Evolutionary conservation across 371 early-diverging fungal species (phyloP).

Genomic region (Chytridium lagenaria): DNA sequence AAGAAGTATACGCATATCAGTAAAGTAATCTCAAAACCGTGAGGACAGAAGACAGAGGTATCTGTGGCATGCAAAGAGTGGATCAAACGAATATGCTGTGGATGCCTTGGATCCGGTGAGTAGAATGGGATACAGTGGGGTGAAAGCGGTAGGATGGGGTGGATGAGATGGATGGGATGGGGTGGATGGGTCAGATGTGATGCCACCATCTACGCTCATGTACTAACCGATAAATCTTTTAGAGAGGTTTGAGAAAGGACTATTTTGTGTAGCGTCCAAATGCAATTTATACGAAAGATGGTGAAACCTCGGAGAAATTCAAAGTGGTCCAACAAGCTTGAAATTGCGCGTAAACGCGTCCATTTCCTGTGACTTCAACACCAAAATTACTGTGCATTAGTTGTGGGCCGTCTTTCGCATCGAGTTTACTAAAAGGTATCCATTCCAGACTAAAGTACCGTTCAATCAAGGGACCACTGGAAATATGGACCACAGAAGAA

Average conservation of each 20-base stretch:
- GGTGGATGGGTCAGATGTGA: background rate
- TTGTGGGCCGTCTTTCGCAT: too few relatives aligned
- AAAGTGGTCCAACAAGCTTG: too few relatives aligned
- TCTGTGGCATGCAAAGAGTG: background rate
- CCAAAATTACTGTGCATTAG: too few relatives aligned
- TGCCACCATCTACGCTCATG: background rate
- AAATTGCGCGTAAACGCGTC: too few relatives aligned
- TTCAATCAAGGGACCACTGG: too few relatives aligned
- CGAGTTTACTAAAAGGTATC: too few relatives aligned
- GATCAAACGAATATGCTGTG: background rate
- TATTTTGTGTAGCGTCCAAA: background rate
- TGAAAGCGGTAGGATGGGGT: background rate
- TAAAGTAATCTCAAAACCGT: background rate
- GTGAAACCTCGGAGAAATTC: too few relatives aligned
- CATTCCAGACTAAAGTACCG: too few relatives aligned
- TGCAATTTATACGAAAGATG: too few relatives aligned
- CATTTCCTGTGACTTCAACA: too few relatives aligned
- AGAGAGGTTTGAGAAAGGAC: background rate
- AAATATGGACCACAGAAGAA: too few relatives aligned
- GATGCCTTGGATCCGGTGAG: background rate
- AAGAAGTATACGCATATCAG: background rate
- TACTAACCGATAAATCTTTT: background rate
- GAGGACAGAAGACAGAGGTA: too few relatives aligned
- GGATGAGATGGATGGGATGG: slow-evolving; percentile 14
- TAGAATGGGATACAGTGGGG: background rate